These are phyloP conservation scores for Quercus lobata DNA, from an alignment of 331 rosid species.

Conservation along the genomic window DNA sequence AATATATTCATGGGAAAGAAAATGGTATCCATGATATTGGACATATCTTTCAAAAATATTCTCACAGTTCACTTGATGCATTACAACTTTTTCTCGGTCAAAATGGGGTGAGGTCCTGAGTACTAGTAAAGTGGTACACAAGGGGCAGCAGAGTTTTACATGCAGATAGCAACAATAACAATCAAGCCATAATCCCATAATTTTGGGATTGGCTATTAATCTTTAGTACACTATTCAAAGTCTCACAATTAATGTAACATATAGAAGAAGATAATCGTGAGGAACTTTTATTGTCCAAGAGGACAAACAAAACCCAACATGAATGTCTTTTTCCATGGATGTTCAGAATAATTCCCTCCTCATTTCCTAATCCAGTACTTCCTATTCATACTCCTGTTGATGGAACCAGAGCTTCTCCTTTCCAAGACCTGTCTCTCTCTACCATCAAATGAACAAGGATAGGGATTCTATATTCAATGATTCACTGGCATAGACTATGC, in stretches of 20 bases:
- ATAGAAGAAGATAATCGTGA: background rate
- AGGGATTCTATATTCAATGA: conserved; percentile 13
- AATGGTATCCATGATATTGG: no score
- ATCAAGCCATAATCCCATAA: no score
- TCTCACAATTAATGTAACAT: background rate
- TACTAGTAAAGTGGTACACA: no score
- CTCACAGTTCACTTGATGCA: background rate
- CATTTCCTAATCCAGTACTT: conserved; percentile 24
- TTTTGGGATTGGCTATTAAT: no score
- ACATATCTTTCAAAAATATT: background rate
- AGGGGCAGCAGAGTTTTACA: background rate
- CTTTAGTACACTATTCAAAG: no score
- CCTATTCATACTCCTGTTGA: conserved; percentile 22
- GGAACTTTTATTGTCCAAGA: conserved; percentile 17
- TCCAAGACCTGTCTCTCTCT: background rate
- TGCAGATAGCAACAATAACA: no score
- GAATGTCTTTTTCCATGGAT: conserved; percentile 27
- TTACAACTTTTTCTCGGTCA: background rate
- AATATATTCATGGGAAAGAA: no score
- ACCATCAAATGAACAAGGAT: background rate
- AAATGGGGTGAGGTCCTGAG: background rate
- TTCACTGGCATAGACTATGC: conserved; percentile 1
- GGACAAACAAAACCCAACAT: conserved; percentile 33
- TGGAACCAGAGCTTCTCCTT: conserved; percentile 1
- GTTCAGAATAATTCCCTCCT: conserved; percentile 23